phyloP scores from a whole-genome alignment of 352 stramenopile species.

The Phytophthora meadii region DNA sequence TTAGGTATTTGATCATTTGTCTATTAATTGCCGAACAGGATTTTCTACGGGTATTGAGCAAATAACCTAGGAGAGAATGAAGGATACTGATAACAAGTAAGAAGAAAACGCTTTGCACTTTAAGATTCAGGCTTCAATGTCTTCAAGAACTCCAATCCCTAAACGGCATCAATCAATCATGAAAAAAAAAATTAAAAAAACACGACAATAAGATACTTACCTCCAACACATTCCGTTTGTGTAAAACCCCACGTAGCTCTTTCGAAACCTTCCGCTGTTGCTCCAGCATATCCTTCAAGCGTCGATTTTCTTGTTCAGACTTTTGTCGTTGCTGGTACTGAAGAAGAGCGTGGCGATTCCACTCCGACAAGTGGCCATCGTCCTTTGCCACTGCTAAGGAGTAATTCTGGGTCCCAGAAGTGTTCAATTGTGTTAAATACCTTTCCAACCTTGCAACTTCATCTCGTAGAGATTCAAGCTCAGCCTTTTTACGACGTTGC shows the following conservation, averaged over 20 bases:
- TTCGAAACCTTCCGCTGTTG: constrained; percentile 1
- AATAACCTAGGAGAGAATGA: too few relatives aligned
- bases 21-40: constrained; percentile 20
- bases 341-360: constrained; percentile 8
- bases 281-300: constrained; percentile 9
- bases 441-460: constrained; percentile 9
- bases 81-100: too few relatives aligned
- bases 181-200: not conserved
- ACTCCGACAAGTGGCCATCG: not conserved
- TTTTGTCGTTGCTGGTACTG: constrained; percentile 13
- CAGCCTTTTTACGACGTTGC: constrained; percentile 22
- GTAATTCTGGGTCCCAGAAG: not conserved
- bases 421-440: constrained; percentile 3
- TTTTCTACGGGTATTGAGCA: constrained; percentile 9
- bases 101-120: too few relatives aligned
- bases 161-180: not conserved
- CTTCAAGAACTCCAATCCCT: constrained; percentile 20
- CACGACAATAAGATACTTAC: constrained; percentile 5
- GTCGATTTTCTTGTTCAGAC: constrained; percentile 11
- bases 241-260: constrained; percentile 1
- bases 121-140: constrained; percentile 1
- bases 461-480: constrained; percentile 21
- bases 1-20: not conserved
- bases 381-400: not conserved
- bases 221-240: constrained; percentile 16